These are phyloP conservation scores for Heteromeles arbutifolia DNA, from an alignment of 306 rosid species.

Conservation along the genomic window DNA sequence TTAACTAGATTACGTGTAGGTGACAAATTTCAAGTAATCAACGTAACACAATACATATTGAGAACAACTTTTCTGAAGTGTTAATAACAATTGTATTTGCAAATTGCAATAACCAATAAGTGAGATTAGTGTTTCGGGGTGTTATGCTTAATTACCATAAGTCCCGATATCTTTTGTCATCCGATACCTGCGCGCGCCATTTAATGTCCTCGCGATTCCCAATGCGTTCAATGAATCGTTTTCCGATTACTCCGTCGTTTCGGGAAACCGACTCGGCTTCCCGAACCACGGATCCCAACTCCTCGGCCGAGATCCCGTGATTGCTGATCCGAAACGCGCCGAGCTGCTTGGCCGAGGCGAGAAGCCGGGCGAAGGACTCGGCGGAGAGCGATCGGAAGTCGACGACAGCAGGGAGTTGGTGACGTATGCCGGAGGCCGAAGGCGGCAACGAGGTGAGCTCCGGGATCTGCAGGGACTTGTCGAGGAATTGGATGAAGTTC, in stretches of 20 bases:
- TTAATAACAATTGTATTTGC: background rate
- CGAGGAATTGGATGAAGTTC: conserved; percentile 45
- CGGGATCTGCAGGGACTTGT: conserved; percentile 40
- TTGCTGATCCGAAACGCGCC: conserved; percentile 54
- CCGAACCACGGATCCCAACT: conserved; percentile 28
- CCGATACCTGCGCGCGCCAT: background rate
- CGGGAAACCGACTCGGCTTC: conserved; percentile 31
- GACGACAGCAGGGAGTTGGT: conserved; percentile 30
- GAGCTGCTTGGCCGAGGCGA: conserved; percentile 35
- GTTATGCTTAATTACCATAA: conserved; percentile 50
- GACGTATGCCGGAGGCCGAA: background rate
- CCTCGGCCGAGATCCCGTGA: conserved; percentile 50
- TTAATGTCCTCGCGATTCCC: conserved; percentile 33
- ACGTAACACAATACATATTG: too few species aligned
- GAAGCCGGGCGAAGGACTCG: conserved; percentile 17
- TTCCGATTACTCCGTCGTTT: background rate
- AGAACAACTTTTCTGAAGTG: background rate
- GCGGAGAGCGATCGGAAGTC: conserved; percentile 36
- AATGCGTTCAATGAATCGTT: conserved; percentile 3
- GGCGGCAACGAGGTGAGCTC: conserved; percentile 39
- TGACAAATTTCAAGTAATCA: too few species aligned
- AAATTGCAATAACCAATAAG: background rate
- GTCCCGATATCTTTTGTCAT: conserved; percentile 21
- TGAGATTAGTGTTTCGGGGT: background rate
- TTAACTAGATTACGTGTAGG: too few species aligned